Evolutionary conservation across 1,284 basidiomycete species (phyloP), one percentile per base, ranked within the genome.

Genomic region (Trichosporon sp.): DNA sequence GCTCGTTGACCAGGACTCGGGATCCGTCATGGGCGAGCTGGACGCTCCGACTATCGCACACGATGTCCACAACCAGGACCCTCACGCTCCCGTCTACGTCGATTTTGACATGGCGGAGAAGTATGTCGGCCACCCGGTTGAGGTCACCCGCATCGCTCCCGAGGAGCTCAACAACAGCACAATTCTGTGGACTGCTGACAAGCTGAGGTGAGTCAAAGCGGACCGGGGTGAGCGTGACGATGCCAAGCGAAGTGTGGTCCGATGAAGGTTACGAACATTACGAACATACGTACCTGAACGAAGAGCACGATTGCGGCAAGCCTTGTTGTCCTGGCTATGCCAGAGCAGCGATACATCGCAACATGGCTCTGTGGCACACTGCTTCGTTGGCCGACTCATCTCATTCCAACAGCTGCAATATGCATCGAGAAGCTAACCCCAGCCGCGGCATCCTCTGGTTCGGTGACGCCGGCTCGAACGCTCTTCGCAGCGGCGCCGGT

Each of bases 1-100:
- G 9, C 84, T 91, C 61, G 83, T 91, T 67, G 87, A 92, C 74
- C 85, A 91, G 74, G 83, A 86, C 46, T 87, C 84, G 61, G 89
- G 90, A 2, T 85, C 90, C 70, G 83, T 92, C 7, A 82, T 92
- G 10, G 89, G 88, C 1, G 85, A 89, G 73, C 81, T 92, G 10
- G 88, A 89, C 59, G 81, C 85, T 44, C 77, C 82, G 54, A 81
- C 89, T 60, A 77, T 80, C 27, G 89, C 70, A 34, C 65, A 21
- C 82, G 85, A 11, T 3, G 74, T 78, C 32, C 80, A 86, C 44
- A 71, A 77, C 56, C 72, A 80, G 25, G 85, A 84, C 8, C 83
- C 84, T 56, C 84, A 86, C 68, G 82, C 83, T 59, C 86, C 89
- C 1, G 89, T 92, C 21, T 78, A 91, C 56, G 84, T 92, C 63